Conservation (phyloP, 352 stramenopile species). For the Globisporangium acanthophoron region DNA sequence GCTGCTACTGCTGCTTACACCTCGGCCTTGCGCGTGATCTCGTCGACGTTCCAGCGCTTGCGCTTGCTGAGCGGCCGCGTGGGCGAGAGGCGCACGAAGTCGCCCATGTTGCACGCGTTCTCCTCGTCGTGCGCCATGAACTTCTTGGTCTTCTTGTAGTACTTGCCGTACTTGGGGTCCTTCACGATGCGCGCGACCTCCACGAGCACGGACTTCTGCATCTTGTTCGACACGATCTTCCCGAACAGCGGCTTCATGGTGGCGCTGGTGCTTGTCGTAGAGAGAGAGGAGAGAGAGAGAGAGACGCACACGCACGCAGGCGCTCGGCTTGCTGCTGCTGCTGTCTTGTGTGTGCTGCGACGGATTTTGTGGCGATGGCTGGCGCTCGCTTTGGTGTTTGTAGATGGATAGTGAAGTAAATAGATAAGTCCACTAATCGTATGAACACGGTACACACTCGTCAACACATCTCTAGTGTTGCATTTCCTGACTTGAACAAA, state of each 20-base stretch:
- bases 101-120: constrained; percentile 89
- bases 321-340: neutral
- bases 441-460: too few relatives aligned
- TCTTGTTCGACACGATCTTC: constrained; percentile 95
- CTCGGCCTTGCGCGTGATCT: constrained; percentile 86
- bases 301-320: neutral
- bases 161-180: constrained; percentile 93
- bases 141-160: constrained; percentile 95
- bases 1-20: constrained; percentile 32
- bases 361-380: too few relatives aligned
- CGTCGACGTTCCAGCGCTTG: constrained; percentile 87
- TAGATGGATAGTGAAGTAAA: too few relatives aligned
- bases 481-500: too few relatives aligned
- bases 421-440: too few relatives aligned
- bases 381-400: too few relatives aligned
- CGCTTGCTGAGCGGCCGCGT: constrained; percentile 83
- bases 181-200: constrained; percentile 92
- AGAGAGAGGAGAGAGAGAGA: neutral
- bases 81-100: constrained; percentile 72
- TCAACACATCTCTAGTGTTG: too few relatives aligned
- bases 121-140: constrained; percentile 97
- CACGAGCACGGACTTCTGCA: constrained; percentile 96
- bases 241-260: constrained; percentile 91
- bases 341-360: neutral
- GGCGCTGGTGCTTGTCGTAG: neutral